Evolutionary conservation across 1,284 basidiomycete genomes (phyloP).

Genomic region (Apiotrichum montevideense): DNA sequence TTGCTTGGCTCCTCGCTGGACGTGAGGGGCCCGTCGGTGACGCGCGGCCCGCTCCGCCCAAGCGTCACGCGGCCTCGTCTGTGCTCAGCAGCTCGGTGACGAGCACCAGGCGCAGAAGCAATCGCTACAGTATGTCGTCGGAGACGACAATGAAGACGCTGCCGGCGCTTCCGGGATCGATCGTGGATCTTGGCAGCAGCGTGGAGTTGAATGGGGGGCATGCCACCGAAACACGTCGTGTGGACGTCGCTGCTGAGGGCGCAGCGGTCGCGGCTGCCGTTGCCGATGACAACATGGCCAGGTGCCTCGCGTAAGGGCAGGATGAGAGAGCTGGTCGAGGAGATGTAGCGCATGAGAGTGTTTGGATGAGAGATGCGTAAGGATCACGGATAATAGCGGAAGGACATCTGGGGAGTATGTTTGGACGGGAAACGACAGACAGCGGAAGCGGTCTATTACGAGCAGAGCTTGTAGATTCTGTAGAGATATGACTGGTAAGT

Average conservation of each 20-base stretch:
- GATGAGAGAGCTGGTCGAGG: too few species aligned
- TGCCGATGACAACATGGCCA: slow-evolving; percentile 1
- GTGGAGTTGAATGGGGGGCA: not conserved
- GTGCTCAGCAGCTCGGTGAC: not conserved
- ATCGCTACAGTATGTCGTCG: not conserved
- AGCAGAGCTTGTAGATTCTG: not conserved
- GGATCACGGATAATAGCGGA: too few species aligned
- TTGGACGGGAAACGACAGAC: too few species aligned
- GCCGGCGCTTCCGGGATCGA: slow-evolving; percentile 5
- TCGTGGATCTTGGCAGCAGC: not conserved
- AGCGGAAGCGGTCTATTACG: too few species aligned
- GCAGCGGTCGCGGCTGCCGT: not conserved
- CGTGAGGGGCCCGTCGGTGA: slow-evolving; percentile 27
- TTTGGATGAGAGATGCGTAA: too few species aligned
- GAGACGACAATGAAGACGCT: slow-evolving; percentile 14
- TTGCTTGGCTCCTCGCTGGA: slow-evolving; percentile 37
- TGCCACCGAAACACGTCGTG: too few species aligned
- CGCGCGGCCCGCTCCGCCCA: not conserved
- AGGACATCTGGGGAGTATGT: too few species aligned
- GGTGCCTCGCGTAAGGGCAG: too few species aligned
- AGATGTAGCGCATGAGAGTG: too few species aligned
- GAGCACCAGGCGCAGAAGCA: not conserved
- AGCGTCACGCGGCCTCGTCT: not conserved
- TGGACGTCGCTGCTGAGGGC: not conserved
- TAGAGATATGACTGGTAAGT: not conserved